These are phyloP conservation scores for Alternaria longipes DNA, from an alignment of 2,329 filamentous ascomycete species.

Conservation along the genomic window DNA sequence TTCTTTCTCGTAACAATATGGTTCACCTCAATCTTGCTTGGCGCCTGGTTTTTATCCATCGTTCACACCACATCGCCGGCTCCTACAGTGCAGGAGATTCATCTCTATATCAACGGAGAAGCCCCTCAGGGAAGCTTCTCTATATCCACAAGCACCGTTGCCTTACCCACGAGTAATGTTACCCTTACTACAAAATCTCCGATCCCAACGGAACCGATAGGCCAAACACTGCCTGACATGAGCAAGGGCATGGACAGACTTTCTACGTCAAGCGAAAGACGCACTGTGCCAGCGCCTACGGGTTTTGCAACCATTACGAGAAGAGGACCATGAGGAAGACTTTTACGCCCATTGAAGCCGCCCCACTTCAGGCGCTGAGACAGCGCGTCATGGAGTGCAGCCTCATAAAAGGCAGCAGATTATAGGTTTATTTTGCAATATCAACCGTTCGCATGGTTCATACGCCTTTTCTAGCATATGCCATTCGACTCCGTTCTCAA, in stretches of 20 bases:
- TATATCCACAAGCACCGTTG: background rate
- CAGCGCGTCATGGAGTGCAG: conserved; percentile 19
- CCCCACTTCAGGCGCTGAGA: conserved; percentile 14
- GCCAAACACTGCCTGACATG: conserved; percentile 1
- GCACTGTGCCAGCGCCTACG: conserved; percentile 8
- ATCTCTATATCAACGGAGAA: conserved; percentile 29
- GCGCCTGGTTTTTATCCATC: conserved; percentile 26
- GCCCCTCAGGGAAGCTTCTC: conserved; percentile 2
- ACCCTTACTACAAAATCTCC: conserved; percentile 1
- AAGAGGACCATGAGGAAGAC: conserved; percentile 1
- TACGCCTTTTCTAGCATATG: background rate
- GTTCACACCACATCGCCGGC: conserved; percentile 17
- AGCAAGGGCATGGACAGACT: conserved; percentile 7
- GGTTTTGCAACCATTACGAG: conserved; percentile 14
- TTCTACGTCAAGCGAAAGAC: background rate
- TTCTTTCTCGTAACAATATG: conserved; percentile 36
- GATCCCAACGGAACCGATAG: conserved; percentile 1
- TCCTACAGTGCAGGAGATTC: conserved; percentile 23
- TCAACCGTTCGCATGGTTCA: background rate
- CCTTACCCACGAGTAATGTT: background rate
- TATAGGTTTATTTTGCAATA: background rate
- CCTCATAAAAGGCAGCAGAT: conserved; percentile 10
- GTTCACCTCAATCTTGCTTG: conserved; percentile 34
- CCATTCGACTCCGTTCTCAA: background rate
- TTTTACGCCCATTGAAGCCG: background rate